Evolutionary conservation across 768 basidiomycete species (phyloP), one percentile per base, ranked within the genome.

Genomic region (Boletus bicolor): DNA sequence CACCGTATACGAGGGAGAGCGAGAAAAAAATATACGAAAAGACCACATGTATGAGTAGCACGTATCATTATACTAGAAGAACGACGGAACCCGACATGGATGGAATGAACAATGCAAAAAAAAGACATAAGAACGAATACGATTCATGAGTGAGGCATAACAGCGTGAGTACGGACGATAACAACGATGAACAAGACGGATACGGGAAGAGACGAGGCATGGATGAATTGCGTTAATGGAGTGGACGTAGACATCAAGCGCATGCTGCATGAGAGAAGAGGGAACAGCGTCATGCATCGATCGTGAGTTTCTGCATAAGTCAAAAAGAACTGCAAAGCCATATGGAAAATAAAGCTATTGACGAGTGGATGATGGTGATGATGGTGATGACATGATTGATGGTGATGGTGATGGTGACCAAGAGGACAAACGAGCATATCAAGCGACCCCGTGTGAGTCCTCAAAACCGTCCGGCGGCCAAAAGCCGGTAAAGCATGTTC

Each of bases 401-500:
- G 21, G 19, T 12, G 12, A 46, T 15, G 34, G 11, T 37, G 11
- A 51, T 35, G 30, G 34, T n/a, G 42, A 15, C 9, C 28, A 6
- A 28, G 55, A 34, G 32, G 34, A 43, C 21, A 44, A 44, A 45
- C n/a, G 36, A 39, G 46, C 30, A 15, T 39, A 14, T 46, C 32
- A 30, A 26, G 49, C 12, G 34, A 32, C 46, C 44, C 32, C 3
- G 11, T 28, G 14, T 3, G 52, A 5, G 35, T 37, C 43, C 39
- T 68, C 60, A 71, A 49, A 64, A 68, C 56, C 76, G 69, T 50
- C 71, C 69, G 43, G 67, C 70, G 44, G 81, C 87, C 59, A 91
- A 75, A 46, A 78, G 65, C 21, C 89, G 81, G 64, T 91, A 92
- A 44, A 91, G 77, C 55, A 77, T 68, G 59, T 86, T 89, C 17